Percentiles rank a stretch among this genome's conserved stretches.
These are phyloP conservation scores for Chaetomiaceae sp. DNA, from an alignment of 2,329 filamentous ascomycete genomes.

Conservation along the genomic window DNA sequence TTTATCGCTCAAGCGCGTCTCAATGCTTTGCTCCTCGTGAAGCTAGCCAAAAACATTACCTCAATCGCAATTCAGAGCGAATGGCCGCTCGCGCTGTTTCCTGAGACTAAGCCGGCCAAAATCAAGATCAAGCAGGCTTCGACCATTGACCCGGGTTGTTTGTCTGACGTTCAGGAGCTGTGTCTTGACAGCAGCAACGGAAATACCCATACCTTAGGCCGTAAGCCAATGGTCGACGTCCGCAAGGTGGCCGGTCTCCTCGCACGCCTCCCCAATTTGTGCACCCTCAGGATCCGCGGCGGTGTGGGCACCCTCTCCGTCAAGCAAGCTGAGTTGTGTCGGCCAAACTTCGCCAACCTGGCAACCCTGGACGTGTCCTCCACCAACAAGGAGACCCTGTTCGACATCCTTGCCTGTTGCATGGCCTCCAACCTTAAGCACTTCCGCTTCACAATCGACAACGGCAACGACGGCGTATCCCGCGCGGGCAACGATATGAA, in stretches of 20 bases:
- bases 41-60: background rate
- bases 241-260: background rate
- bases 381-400: background rate
- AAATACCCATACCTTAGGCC: background rate
- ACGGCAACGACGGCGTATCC: background rate
- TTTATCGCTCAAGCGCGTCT: background rate
- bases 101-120: background rate
- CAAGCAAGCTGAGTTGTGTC: background rate
- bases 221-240: background rate
- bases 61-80: conserved; percentile 1
- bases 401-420: background rate
- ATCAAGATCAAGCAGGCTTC: background rate
- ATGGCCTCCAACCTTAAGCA: background rate
- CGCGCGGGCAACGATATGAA: background rate
- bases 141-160: background rate
- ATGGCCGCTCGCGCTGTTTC: conserved; percentile 4
- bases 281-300: background rate
- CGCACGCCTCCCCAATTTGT: background rate
- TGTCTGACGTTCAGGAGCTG: background rate
- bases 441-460: conserved; percentile 1
- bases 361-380: background rate
- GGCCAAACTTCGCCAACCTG: background rate
- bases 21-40: conserved; percentile 2
- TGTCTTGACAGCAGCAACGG: background rate
- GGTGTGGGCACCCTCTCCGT: background rate